phyloP scores from a whole-genome alignment of 805 yeast species.

The Saccharomycopsis capsularis region DNA sequence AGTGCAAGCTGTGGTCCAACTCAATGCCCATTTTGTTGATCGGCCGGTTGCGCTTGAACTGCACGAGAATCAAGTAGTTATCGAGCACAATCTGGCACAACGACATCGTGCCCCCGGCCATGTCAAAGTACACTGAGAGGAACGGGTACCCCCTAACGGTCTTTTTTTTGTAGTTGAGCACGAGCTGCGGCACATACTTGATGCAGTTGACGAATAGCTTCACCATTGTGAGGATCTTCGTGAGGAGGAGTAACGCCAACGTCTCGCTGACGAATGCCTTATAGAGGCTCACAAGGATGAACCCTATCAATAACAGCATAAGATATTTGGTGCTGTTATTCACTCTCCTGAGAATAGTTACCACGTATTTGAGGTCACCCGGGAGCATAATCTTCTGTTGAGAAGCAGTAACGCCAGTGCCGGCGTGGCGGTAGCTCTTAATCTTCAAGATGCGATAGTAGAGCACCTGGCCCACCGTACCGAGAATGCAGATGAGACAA shows the following conservation, averaged over 20 bases:
- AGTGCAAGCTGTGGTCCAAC: constrained; percentile 18
- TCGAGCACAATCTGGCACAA: constrained; percentile 17
- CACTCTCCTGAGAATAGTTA: constrained; percentile 2
- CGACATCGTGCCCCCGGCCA: constrained; percentile 17
- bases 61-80: constrained; percentile 16
- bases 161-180: constrained; percentile 19
- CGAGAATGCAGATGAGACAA: constrained; percentile 13
- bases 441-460: constrained; percentile 19
- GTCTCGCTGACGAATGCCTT: constrained; percentile 15
- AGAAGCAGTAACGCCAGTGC: neutral
- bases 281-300: constrained; percentile 8
- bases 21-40: constrained; percentile 19
- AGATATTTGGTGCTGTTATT: constrained; percentile 13
- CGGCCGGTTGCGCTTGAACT: constrained; percentile 11
- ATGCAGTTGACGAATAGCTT: constrained; percentile 20
- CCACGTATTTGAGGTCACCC: constrained; percentile 6
- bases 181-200: constrained; percentile 21
- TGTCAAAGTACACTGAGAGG: constrained; percentile 15
- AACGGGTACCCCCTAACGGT: constrained; percentile 21
- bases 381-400: constrained; percentile 1
- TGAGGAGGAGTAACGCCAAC: constrained; percentile 12
- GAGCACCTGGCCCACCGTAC: constrained; percentile 17
- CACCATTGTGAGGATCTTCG: constrained; percentile 18
- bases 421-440: constrained; percentile 7
- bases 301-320: neutral